These are phyloP conservation scores for Polyplosphaeria fusca DNA, from an alignment of 495 filamentous ascomycete species.

Conservation along the genomic window DNA sequence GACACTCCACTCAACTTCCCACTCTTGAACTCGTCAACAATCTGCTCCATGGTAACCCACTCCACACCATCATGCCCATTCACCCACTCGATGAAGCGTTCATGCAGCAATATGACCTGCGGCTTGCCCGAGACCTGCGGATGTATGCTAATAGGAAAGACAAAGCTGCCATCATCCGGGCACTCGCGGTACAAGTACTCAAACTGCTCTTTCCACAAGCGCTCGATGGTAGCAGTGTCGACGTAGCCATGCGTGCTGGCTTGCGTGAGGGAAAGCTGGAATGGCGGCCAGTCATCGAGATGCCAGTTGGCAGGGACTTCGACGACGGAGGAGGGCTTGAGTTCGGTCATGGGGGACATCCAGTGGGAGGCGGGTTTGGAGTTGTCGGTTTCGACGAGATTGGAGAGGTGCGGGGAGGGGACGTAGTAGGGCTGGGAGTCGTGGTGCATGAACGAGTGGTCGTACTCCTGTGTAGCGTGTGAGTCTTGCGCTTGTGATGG, in stretches of 20 bases:
- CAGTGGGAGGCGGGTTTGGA: slow-evolving; percentile 57
- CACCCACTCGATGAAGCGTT: slow-evolving; percentile 66
- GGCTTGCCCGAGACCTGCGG: slow-evolving; percentile 66
- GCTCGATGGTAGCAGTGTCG: slow-evolving; percentile 27
- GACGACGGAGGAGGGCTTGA: slow-evolving; percentile 55
- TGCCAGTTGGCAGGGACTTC: slow-evolving; percentile 69
- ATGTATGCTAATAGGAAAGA: slow-evolving; percentile 70
- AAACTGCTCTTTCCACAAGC: slow-evolving; percentile 56
- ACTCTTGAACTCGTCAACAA: slow-evolving; percentile 63
- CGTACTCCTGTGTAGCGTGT: slow-evolving; percentile 47
- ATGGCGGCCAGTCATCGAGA: slow-evolving; percentile 59
- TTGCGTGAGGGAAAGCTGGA: slow-evolving; percentile 35
- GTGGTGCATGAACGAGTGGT: slow-evolving; percentile 65
- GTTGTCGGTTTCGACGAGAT: slow-evolving; percentile 63
- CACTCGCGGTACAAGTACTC: slow-evolving; percentile 67
- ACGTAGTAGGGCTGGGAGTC: slow-evolving; percentile 66
- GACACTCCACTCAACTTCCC: slow-evolving; percentile 30
- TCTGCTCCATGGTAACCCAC: slow-evolving; percentile 70
- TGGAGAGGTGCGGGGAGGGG: slow-evolving; percentile 52
- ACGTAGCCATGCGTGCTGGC: slow-evolving; percentile 26
- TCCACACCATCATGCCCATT: slow-evolving; percentile 71
- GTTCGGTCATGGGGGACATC: slow-evolving; percentile 62
- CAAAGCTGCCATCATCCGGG: slow-evolving; percentile 55
- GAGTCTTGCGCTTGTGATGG: background rate
- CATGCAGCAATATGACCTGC: slow-evolving; percentile 64